Conservation (phyloP, 106 monocot genomes). For the Amphibolis antarctica region DNA sequence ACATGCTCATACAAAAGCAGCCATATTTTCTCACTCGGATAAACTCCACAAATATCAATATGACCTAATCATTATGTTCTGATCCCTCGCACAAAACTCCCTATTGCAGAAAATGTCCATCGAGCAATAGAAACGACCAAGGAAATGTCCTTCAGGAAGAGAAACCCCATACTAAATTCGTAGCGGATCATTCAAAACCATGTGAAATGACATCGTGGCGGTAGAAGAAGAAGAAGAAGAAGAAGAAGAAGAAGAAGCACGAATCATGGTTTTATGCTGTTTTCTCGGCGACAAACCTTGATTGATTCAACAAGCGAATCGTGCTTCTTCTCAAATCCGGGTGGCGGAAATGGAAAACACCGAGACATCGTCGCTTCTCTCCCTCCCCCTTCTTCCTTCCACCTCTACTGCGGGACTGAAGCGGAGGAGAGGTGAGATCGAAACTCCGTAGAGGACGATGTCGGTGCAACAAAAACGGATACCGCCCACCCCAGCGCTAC, state of each 20-base stretch:
- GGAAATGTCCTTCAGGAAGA: too few relatives aligned
- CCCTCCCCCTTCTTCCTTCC: background rate
- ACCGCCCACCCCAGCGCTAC: too few relatives aligned
- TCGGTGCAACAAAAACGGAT: too few relatives aligned
- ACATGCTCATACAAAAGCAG: too few relatives aligned
- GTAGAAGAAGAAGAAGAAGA: background rate
- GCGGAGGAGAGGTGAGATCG: background rate
- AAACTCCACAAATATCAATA: too few relatives aligned
- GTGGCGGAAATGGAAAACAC: constrained; percentile 6
- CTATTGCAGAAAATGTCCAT: background rate
- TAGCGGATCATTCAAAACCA: background rate
- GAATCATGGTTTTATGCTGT: background rate
- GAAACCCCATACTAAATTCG: background rate
- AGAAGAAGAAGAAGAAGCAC: background rate
- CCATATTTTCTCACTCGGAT: too few relatives aligned
- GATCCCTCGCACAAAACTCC: too few relatives aligned
- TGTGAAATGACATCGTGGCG: background rate
- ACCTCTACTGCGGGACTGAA: background rate
- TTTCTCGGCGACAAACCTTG: constrained; percentile 12
- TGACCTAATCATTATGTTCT: too few relatives aligned
- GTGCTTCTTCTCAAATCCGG: constrained; percentile 1
- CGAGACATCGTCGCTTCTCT: constrained; percentile 3
- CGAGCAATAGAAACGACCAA: background rate
- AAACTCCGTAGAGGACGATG: background rate
- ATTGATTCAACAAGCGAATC: constrained; percentile 1